Evolutionary conservation across 2,329 filamentous ascomycete genomes (phyloP).

Genomic region (Raffaelea albimanens): DNA sequence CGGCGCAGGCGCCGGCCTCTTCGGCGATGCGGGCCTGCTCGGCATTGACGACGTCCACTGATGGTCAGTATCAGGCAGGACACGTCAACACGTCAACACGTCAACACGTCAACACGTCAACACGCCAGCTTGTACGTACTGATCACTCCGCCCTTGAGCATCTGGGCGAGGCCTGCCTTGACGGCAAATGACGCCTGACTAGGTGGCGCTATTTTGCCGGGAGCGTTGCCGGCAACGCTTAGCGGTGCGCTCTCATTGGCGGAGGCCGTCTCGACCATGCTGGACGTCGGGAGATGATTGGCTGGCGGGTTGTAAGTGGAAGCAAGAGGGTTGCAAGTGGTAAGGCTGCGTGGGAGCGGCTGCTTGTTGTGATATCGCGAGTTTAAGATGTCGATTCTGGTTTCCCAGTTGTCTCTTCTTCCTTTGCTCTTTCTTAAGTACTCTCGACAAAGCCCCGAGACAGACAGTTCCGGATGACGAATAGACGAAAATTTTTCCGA

Average conservation of each 20-base stretch:
- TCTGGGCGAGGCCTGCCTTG: constrained; percentile 92
- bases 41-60: constrained; percentile 85
- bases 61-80: neutral
- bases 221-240: constrained; percentile 6
- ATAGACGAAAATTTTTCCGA: neutral
- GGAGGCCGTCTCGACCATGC: neutral
- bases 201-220: constrained; percentile 7
- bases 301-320: neutral
- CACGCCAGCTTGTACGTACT: too few relatives aligned
- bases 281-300: neutral
- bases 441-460: too few relatives aligned
- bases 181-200: constrained; percentile 34
- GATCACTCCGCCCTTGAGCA: constrained; percentile 98
- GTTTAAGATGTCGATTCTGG: too few relatives aligned
- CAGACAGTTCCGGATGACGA: too few relatives aligned
- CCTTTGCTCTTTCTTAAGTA: too few relatives aligned
- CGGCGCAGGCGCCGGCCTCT: constrained; percentile 87
- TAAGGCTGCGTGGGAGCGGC: too few relatives aligned
- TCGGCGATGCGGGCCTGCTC: constrained; percentile 95
- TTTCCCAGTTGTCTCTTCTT: too few relatives aligned
- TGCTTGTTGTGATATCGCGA: too few relatives aligned
- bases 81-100: too few relatives aligned
- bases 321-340: too few relatives aligned
- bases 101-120: too few relatives aligned
- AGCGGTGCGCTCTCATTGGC: constrained; percentile 4